phyloP scores from a whole-genome alignment of 495 filamentous ascomycete genomes.

The Cercophora samala region DNA sequence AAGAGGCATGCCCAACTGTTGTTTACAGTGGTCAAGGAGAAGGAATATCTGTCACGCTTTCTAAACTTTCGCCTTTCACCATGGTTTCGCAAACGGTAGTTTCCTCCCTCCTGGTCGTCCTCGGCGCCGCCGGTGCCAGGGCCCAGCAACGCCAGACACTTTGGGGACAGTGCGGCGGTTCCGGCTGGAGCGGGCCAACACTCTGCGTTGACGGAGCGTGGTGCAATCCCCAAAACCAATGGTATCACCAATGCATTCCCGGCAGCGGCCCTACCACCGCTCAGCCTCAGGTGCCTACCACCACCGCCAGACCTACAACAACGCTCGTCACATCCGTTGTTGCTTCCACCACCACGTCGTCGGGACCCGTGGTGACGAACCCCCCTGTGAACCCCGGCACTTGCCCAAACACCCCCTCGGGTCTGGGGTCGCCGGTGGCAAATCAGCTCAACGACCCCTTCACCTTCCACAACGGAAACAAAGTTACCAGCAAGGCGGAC shows the following conservation, averaged over 20 bases:
- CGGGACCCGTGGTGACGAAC: slow-evolving; percentile 7
- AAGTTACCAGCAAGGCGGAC: slow-evolving; percentile 43
- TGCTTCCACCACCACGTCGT: slow-evolving; percentile 7
- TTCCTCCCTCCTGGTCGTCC: slow-evolving; percentile 25
- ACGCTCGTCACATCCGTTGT: slow-evolving; percentile 11
- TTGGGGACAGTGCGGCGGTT: slow-evolving; percentile 48
- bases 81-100: slow-evolving; percentile 22
- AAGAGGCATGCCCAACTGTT: not conserved
- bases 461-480: slow-evolving; percentile 44
- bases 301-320: slow-evolving; percentile 10
- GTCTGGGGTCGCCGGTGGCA: slow-evolving; percentile 19
- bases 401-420: slow-evolving; percentile 23
- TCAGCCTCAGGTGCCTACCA: slow-evolving; percentile 7
- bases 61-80: slow-evolving; percentile 5
- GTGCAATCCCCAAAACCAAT: slow-evolving; percentile 42
- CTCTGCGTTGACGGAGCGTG: slow-evolving; percentile 38
- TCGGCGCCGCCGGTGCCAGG: slow-evolving; percentile 20
- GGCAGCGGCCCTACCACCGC: slow-evolving; percentile 19
- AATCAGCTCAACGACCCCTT: slow-evolving; percentile 50
- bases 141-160: slow-evolving; percentile 22
- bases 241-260: slow-evolving; percentile 42
- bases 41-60: not conserved
- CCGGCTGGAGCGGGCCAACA: slow-evolving; percentile 40
- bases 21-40: not conserved
- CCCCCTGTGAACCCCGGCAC: slow-evolving; percentile 6